phyloP scores from a whole-genome alignment of 2,329 filamentous ascomycete genomes.

The Colletotrichum zoysiae region DNA sequence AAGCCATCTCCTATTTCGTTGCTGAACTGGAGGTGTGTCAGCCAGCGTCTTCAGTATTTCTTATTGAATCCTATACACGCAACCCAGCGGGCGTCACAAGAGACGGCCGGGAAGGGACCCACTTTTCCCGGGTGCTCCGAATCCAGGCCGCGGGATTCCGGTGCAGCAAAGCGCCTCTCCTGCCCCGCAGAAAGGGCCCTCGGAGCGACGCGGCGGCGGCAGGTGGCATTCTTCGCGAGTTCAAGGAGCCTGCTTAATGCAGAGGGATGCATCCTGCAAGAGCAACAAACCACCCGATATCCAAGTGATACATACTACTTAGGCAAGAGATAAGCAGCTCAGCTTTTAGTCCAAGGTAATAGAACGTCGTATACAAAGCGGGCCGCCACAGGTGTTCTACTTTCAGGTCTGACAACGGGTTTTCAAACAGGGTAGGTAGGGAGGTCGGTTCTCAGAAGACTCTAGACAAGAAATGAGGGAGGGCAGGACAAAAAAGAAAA shows the following conservation, averaged over 20 bases:
- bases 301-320: neutral
- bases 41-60: slow-evolving; percentile 73
- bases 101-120: neutral
- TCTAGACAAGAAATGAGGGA: neutral
- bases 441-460: rapidly evolving
- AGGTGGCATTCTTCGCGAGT: neutral
- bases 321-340: too few species aligned
- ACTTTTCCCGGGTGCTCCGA: neutral
- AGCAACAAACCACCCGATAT: neutral
- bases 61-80: slow-evolving; percentile 54
- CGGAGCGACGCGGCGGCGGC: neutral
- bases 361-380: neutral
- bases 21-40: slow-evolving; percentile 77
- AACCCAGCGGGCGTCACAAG: neutral
- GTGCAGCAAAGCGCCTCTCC: neutral
- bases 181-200: neutral
- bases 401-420: neutral
- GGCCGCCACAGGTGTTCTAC: too few species aligned
- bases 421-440: neutral
- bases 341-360: neutral
- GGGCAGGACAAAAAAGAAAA: neutral
- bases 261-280: neutral
- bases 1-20: slow-evolving; percentile 73
- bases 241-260: neutral
- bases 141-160: neutral